Evolutionary conservation across 192 early-diverging fungal species (phyloP).

Genomic region (Coemansia sp.): DNA sequence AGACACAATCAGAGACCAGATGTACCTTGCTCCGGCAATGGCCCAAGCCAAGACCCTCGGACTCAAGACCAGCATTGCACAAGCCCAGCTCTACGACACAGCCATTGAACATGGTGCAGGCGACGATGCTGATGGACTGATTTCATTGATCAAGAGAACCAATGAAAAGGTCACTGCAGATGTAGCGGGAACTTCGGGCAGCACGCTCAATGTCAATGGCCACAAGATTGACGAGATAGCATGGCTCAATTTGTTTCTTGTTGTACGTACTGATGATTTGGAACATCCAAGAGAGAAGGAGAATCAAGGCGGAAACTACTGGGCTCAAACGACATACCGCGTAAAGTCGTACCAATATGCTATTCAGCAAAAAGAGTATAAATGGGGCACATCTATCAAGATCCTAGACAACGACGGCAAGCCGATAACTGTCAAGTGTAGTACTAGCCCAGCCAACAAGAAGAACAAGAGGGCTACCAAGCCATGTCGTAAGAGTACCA

Average conservation of each 20-base stretch:
- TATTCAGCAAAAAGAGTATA: conserved; percentile 23
- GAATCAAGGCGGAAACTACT: conserved; percentile 37
- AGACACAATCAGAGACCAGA: conserved; percentile 28
- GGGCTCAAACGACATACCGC: conserved; percentile 50
- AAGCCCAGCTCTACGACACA: conserved; percentile 59
- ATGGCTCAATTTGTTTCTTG: conserved; percentile 53
- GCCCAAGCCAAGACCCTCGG: conserved; percentile 32
- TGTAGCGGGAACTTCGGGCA: conserved; percentile 20
- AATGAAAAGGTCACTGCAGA: conserved; percentile 26
- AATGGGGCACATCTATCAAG: conserved; percentile 32
- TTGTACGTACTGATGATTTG: conserved; percentile 40
- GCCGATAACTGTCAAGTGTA: conserved; percentile 5
- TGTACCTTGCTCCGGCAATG: conserved; percentile 51
- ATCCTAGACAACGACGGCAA: conserved; percentile 44
- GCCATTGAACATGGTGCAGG: conserved; percentile 49
- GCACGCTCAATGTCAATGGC: conserved; percentile 39
- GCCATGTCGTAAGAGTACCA: background rate
- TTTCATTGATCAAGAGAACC: conserved; percentile 27
- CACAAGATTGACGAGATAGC: conserved; percentile 44
- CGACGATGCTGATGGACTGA: conserved; percentile 42
- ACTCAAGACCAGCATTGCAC: conserved; percentile 31
- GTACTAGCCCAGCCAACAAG: background rate
- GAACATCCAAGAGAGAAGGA: conserved; percentile 39
- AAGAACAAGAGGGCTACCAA: background rate
- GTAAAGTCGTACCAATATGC: conserved; percentile 55